Conservation (phyloP, 345 rosid genomes). For the Eucalyptus sp. region DNA sequence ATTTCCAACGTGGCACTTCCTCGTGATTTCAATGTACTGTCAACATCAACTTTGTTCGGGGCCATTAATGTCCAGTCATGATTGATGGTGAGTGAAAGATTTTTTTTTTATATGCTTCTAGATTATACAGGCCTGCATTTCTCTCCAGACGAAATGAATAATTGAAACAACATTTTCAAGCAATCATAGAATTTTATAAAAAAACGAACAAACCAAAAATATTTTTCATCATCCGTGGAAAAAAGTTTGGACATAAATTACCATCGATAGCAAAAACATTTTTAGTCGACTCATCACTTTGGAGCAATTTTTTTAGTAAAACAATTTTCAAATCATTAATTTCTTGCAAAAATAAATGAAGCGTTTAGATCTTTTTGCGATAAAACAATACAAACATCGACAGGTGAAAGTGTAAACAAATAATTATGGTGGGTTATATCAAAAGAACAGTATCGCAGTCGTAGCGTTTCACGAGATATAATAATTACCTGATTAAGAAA, state of each 20-base stretch:
- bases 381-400: not conserved
- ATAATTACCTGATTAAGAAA: not conserved
- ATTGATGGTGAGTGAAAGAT: not conserved
- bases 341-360: fast-evolving
- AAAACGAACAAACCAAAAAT: not conserved
- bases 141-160: too few relatives aligned
- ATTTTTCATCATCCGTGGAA: fast-evolving
- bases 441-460: not conserved
- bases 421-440: too few relatives aligned
- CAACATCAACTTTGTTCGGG: not conserved
- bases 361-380: fast-evolving
- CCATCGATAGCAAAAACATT: fast-evolving
- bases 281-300: fast-evolving
- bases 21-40: not conserved
- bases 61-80: not conserved
- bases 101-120: not conserved
- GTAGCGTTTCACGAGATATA: not conserved
- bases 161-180: too few relatives aligned
- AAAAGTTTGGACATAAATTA: fast-evolving
- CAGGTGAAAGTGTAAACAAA: fast-evolving
- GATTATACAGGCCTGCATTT: too few relatives aligned
- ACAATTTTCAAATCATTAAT: not conserved
- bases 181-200: fast-evolving
- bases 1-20: not conserved
- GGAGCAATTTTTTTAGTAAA: not conserved